Evolutionary conservation across 345 rosid species (phyloP).

Genomic region (Pistacia integerrima): DNA sequence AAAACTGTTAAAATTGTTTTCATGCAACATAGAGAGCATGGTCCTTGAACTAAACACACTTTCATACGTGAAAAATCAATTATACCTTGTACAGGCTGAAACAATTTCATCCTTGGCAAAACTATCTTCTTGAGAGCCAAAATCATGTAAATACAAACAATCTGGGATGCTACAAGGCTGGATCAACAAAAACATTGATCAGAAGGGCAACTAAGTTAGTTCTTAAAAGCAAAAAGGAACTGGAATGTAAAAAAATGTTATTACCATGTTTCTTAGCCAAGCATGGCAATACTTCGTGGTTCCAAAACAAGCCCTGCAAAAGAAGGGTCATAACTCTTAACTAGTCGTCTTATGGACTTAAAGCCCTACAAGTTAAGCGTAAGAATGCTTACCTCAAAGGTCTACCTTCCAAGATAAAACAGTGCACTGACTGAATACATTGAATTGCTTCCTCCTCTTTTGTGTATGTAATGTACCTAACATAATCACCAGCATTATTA

Average conservation of each 20-base stretch:
- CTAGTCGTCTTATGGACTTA: background rate
- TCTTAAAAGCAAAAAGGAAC: background rate
- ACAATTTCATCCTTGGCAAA: constrained; percentile 71
- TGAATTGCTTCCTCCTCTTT: constrained; percentile 71
- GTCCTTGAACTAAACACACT: background rate
- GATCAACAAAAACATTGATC: constrained; percentile 26
- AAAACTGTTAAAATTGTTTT: background rate
- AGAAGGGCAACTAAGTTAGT: background rate
- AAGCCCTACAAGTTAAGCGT: background rate
- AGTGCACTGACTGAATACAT: constrained; percentile 74
- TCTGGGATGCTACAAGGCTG: constrained; percentile 76
- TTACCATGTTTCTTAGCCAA: constrained; percentile 76
- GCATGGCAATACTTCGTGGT: constrained; percentile 86
- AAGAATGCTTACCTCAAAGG: constrained; percentile 55
- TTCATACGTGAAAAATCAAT: background rate
- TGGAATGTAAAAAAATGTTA: background rate
- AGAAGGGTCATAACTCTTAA: background rate
- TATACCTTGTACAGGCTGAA: constrained; percentile 63
- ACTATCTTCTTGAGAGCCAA: constrained; percentile 78
- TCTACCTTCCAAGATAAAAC: constrained; percentile 71
- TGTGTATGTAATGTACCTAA: constrained; percentile 62
- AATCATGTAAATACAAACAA: constrained; percentile 75
- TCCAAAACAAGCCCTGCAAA: constrained; percentile 76
- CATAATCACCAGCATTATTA: background rate
- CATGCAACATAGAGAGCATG: background rate